Percentiles rank a stretch among this genome's conserved stretches.
These are phyloP conservation scores for Petunia secreta DNA, from an alignment of 257 asterid species.

Conservation along the genomic window DNA sequence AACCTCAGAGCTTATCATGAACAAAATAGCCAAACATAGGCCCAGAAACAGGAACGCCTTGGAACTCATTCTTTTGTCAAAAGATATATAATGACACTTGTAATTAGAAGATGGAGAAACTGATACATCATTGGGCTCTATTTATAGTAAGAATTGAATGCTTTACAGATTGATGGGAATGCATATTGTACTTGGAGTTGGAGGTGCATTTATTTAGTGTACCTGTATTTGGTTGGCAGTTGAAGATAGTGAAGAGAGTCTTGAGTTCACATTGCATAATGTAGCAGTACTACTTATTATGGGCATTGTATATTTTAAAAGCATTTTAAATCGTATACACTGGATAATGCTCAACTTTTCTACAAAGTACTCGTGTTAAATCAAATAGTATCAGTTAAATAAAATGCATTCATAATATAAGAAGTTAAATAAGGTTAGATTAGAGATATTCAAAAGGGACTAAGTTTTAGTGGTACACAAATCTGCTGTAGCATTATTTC, in stretches of 20 bases:
- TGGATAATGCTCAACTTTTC: too few relatives aligned
- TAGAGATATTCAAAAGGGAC: too few relatives aligned
- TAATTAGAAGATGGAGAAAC: not conserved
- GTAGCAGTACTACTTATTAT: too few relatives aligned
- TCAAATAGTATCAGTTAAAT: too few relatives aligned
- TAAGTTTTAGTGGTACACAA: too few relatives aligned
- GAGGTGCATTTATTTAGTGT: not conserved
- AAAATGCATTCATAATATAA: too few relatives aligned
- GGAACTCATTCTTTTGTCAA: not conserved
- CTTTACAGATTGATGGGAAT: not conserved
- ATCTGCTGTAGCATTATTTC: too few relatives aligned
- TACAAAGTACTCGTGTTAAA: too few relatives aligned
- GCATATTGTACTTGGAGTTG: not conserved
- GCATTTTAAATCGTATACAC: too few relatives aligned
- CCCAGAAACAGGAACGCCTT: not conserved
- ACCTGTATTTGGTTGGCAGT: not conserved
- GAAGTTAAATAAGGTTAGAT: too few relatives aligned
- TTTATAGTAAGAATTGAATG: slow-evolving; percentile 1
- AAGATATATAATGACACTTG: not conserved
- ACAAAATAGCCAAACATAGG: not conserved
- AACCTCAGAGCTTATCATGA: slow-evolving; percentile 16
- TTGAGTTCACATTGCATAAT: not conserved
- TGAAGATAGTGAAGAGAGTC: not conserved
- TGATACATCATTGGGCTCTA: not conserved
- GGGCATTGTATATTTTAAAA: too few relatives aligned